Conservation (phyloP, 345 rosid genomes). For the Eucalyptus urophylla region DNA sequence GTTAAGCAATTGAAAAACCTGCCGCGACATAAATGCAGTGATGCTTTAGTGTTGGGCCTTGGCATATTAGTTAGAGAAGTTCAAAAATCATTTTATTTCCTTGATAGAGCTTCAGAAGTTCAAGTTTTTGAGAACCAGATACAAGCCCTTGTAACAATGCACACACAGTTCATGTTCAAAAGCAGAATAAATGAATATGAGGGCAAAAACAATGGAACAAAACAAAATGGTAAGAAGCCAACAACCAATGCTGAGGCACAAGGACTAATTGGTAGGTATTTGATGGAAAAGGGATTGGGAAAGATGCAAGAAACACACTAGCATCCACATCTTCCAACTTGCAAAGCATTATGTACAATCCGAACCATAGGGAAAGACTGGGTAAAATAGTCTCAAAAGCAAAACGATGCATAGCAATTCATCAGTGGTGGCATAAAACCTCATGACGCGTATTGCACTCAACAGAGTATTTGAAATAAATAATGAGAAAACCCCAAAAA, state of each 20-base stretch:
- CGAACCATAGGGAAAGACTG: neutral
- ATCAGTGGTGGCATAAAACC: neutral
- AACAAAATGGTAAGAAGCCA: neutral
- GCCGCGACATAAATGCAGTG: neutral
- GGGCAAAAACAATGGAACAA: neutral
- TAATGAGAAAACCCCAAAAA: neutral
- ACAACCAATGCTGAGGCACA: neutral
- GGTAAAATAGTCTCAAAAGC: neutral
- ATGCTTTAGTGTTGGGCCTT: neutral
- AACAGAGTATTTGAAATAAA: neutral
- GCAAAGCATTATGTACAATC: neutral
- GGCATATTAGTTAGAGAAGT: neutral
- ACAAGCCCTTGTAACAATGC: neutral
- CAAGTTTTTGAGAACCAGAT: neutral
- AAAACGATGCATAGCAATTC: neutral
- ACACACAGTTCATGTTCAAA: neutral
- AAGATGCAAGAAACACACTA: neutral
- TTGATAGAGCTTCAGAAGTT: neutral
- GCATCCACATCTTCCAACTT: neutral
- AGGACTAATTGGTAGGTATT: neutral
- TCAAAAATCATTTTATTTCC: neutral
- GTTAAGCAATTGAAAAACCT: neutral
- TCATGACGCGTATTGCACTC: accelerated
- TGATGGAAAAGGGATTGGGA: neutral
- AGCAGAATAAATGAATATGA: neutral